phyloP scores from a whole-genome alignment of 345 rosid genomes.

The Eucalyptus erythrocorys region DNA sequence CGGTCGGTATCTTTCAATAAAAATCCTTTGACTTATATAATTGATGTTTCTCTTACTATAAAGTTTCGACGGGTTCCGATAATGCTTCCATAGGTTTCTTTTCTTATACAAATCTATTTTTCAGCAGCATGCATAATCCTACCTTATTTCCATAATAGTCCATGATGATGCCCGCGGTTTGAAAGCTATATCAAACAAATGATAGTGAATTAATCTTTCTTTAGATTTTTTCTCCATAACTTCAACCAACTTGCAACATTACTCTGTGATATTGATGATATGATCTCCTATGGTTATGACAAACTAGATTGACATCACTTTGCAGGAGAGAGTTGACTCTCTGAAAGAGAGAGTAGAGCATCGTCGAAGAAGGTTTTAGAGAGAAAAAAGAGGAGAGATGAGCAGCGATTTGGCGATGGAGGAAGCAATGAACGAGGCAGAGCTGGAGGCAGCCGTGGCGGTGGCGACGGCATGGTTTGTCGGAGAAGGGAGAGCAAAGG shows the following conservation, averaged over 20 bases:
- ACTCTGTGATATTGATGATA: background rate
- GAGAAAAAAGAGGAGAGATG: too few relatives aligned
- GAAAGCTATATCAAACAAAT: background rate
- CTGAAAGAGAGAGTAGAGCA: background rate
- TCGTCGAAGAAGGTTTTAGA: too few relatives aligned
- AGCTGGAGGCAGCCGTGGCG: background rate
- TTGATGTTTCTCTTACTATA: background rate
- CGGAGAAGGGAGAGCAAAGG: rapidly evolving
- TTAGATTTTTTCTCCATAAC: background rate
- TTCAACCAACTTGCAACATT: background rate
- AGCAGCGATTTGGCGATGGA: background rate
- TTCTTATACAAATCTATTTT: background rate
- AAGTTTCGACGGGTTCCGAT: background rate
- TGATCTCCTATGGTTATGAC: background rate
- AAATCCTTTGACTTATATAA: background rate
- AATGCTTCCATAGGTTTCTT: background rate
- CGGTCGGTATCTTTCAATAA: background rate
- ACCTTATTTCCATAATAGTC: background rate
- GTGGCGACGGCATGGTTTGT: background rate
- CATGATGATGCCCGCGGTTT: background rate
- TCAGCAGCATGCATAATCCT: background rate
- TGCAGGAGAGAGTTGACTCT: slow-evolving; percentile 58
- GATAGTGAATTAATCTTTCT: background rate
- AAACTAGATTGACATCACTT: slow-evolving; percentile 50
- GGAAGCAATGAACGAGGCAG: background rate